These are phyloP conservation scores for Boletus rubropictus DNA, from an alignment of 768 basidiomycete genomes.

Conservation along the genomic window DNA sequence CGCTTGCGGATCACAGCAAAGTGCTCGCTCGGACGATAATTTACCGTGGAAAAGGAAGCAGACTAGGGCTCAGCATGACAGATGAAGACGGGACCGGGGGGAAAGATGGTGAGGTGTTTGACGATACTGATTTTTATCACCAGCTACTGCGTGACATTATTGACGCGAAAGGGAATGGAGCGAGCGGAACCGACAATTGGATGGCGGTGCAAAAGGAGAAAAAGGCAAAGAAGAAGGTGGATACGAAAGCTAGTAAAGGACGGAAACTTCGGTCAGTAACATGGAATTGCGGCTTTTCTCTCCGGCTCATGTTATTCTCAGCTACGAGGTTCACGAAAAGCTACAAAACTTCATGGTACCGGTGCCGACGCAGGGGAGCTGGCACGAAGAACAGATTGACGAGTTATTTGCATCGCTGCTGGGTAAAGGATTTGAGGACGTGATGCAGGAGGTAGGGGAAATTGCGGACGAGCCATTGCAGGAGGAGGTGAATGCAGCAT, in stretches of 20 bases:
- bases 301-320: slow-evolving; percentile 26
- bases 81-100: slow-evolving; percentile 34
- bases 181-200: slow-evolving; percentile 53
- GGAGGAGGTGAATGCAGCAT: slow-evolving; percentile 28
- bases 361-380: slow-evolving; percentile 55
- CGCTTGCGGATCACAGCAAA: slow-evolving; percentile 51
- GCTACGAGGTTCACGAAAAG: slow-evolving; percentile 94
- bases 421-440: slow-evolving; percentile 60
- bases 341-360: slow-evolving; percentile 97
- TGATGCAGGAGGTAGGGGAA: slow-evolving; percentile 23
- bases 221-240: slow-evolving; percentile 82
- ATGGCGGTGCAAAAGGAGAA: slow-evolving; percentile 58
- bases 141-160: slow-evolving; percentile 88
- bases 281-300: neutral
- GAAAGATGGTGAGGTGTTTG: slow-evolving; percentile 54
- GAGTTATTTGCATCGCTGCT: slow-evolving; percentile 88
- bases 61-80: slow-evolving; percentile 34
- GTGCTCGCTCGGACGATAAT: slow-evolving; percentile 60
- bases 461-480: slow-evolving; percentile 29
- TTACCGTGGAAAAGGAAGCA: slow-evolving; percentile 43
- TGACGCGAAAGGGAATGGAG: slow-evolving; percentile 50
- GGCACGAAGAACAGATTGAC: slow-evolving; percentile 97
- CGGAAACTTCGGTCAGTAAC: slow-evolving; percentile 72
- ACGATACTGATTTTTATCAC: slow-evolving; percentile 93
- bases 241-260: slow-evolving; percentile 94